phyloP scores from a whole-genome alignment of 331 rosid genomes.

The Rosa hybrid region DNA sequence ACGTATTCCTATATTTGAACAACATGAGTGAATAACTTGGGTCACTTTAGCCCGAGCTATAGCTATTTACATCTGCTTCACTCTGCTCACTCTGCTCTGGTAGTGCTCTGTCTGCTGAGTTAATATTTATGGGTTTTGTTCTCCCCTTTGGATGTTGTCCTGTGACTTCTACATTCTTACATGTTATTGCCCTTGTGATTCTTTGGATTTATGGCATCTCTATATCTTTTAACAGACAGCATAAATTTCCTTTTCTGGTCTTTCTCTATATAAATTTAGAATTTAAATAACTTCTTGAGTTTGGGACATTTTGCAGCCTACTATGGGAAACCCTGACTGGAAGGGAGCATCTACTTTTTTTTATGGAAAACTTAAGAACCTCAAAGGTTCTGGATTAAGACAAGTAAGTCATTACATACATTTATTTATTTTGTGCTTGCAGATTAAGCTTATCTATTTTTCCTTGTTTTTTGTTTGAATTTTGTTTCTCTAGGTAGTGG shows the following conservation, averaged over 20 bases:
- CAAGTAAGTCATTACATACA: conserved; percentile 41
- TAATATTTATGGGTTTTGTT: background rate
- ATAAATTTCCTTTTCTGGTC: background rate
- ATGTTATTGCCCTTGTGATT: background rate
- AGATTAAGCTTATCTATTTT: background rate
- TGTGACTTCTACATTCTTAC: background rate
- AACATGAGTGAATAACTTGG: background rate
- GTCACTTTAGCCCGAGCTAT: background rate
- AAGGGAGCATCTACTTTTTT: conserved; percentile 86
- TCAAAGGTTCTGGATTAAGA: conserved; percentile 54
- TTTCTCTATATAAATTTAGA: background rate
- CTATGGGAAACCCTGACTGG: conserved; percentile 83
- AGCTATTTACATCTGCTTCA: background rate
- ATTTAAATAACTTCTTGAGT: background rate
- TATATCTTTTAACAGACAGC: conserved; percentile 41
- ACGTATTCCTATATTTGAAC: background rate
- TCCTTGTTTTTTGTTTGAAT: background rate
- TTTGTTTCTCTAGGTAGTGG: conserved; percentile 73
- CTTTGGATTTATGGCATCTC: conserved; percentile 5
- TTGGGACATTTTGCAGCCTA: conserved; percentile 44
- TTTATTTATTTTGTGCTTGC: background rate
- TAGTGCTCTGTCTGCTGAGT: background rate
- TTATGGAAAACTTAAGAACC: conserved; percentile 87
- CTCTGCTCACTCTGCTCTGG: conserved; percentile 1
- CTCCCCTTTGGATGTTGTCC: conserved; percentile 1